phyloP scores from a whole-genome alignment of 495 filamentous ascomycete genomes.

The Bryoglossum gracile region DNA sequence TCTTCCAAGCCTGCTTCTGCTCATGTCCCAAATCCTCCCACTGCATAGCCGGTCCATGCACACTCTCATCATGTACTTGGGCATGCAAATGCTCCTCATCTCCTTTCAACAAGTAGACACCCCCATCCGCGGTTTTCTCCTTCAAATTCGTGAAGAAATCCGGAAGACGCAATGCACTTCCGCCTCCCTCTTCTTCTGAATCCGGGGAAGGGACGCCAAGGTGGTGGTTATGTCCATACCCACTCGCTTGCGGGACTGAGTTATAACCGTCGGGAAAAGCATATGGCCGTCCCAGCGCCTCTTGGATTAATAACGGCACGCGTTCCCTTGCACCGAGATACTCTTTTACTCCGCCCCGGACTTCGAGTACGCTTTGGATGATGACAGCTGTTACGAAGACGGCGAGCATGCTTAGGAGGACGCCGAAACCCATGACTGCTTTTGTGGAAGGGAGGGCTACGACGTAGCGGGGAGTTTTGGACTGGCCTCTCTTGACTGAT shows the following conservation, averaged over 20 bases:
- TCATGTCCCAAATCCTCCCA: slow-evolving; percentile 59
- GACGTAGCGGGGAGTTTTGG: slow-evolving; percentile 53
- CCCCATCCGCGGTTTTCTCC: slow-evolving; percentile 14
- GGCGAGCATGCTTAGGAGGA: slow-evolving; percentile 45
- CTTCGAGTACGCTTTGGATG: slow-evolving; percentile 59
- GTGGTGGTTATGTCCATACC: neutral
- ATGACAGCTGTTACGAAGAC: slow-evolving; percentile 40
- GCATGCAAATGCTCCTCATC: slow-evolving; percentile 35
- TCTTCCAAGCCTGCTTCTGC: slow-evolving; percentile 62
- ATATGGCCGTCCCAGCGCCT: slow-evolving; percentile 25
- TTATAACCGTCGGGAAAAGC: slow-evolving; percentile 16
- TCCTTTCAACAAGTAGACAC: slow-evolving; percentile 7
- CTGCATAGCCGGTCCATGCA: slow-evolving; percentile 36
- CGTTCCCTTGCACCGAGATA: slow-evolving; percentile 43
- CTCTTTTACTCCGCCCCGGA: slow-evolving; percentile 53
- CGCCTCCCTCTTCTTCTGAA: neutral
- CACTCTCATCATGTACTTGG: slow-evolving; percentile 39
- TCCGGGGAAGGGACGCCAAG: neutral
- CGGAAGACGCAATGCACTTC: neutral
- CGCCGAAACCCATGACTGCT: slow-evolving; percentile 24
- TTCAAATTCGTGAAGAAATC: slow-evolving; percentile 13
- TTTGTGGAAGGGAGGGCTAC: slow-evolving; percentile 47
- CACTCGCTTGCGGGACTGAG: neutral
- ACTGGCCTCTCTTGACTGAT: slow-evolving; percentile 35
- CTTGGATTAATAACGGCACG: slow-evolving; percentile 25